These are phyloP conservation scores for Euphrasia arctica DNA, from an alignment of 305 asterid genomes.

Conservation along the genomic window DNA sequence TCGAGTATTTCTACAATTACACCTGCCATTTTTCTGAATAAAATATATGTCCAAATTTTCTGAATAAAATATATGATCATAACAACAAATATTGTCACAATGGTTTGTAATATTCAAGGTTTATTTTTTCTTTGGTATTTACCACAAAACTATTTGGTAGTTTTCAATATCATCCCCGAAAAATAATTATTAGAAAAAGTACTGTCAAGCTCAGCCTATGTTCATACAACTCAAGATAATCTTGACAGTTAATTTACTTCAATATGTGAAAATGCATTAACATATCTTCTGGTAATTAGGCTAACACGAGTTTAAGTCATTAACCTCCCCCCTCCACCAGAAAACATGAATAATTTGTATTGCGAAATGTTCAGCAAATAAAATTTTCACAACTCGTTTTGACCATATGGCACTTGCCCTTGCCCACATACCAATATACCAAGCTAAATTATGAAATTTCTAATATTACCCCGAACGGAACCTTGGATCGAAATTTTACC, in stretches of 20 bases:
- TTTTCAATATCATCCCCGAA: background rate
- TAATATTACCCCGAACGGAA: background rate
- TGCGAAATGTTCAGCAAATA: background rate
- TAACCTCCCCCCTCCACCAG: too few relatives aligned
- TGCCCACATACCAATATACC: background rate
- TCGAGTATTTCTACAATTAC: background rate
- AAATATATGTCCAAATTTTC: too few relatives aligned
- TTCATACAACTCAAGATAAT: background rate
- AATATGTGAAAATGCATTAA: background rate
- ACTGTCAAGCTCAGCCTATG: background rate
- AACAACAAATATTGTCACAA: background rate
- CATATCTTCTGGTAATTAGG: background rate
- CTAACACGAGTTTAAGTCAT: background rate
- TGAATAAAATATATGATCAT: too few relatives aligned
- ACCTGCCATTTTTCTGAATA: background rate
- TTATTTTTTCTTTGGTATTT: background rate
- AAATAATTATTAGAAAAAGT: too few relatives aligned
- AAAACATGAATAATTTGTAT: background rate
- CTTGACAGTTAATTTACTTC: background rate
- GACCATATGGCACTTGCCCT: background rate
- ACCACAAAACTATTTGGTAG: background rate
- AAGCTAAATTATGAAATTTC: background rate
- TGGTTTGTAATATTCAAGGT: background rate
- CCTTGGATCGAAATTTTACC: constrained; percentile 37
- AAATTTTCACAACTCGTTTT: background rate